Conservation (phyloP, 495 filamentous ascomycete genomes). For the Lepidopterella palustris region DNA sequence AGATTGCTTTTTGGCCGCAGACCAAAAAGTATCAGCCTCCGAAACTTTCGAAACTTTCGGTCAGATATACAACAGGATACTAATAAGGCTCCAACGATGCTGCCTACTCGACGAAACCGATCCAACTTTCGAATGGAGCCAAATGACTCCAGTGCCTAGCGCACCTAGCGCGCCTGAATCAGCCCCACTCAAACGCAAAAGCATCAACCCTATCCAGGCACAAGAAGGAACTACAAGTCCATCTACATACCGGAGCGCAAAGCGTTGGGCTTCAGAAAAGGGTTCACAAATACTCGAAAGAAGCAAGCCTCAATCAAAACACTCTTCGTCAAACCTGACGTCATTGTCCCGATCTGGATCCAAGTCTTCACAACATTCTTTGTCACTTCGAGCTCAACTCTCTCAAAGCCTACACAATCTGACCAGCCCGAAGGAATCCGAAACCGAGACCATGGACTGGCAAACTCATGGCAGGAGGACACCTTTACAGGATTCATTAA, state of each 20-base stretch:
- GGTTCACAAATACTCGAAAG: conserved; percentile 19
- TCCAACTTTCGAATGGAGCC: conserved; percentile 15
- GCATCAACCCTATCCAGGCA: conserved; percentile 29
- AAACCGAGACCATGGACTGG: conserved; percentile 17
- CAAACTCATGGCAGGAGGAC: conserved; percentile 1
- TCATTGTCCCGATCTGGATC: conserved; percentile 17
- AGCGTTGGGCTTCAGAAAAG: conserved; percentile 22
- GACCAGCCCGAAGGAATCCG: conserved; percentile 13
- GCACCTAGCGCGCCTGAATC: conserved; percentile 3
- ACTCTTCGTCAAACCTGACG: conserved; percentile 38
- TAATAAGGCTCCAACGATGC: conserved; percentile 31
- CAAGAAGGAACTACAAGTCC: conserved; percentile 16
- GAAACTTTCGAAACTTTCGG: conserved; percentile 17
- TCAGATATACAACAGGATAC: conserved; percentile 29
- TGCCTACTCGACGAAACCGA: conserved; percentile 37
- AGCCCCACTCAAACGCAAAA: conserved; percentile 16
- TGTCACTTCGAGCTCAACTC: conserved; percentile 17
- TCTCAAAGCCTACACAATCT: conserved; percentile 14
- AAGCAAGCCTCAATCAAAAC: conserved; percentile 14
- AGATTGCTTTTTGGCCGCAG: conserved; percentile 69
- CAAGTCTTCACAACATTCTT: conserved; percentile 16
- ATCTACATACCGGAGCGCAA: conserved; percentile 17
- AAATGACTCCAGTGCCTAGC: conserved; percentile 4
- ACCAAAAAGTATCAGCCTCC: conserved; percentile 36
- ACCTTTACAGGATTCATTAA: conserved; percentile 12